Conservation (phyloP, 208 protist species). For the Novymonas esmeraldas region DNA sequence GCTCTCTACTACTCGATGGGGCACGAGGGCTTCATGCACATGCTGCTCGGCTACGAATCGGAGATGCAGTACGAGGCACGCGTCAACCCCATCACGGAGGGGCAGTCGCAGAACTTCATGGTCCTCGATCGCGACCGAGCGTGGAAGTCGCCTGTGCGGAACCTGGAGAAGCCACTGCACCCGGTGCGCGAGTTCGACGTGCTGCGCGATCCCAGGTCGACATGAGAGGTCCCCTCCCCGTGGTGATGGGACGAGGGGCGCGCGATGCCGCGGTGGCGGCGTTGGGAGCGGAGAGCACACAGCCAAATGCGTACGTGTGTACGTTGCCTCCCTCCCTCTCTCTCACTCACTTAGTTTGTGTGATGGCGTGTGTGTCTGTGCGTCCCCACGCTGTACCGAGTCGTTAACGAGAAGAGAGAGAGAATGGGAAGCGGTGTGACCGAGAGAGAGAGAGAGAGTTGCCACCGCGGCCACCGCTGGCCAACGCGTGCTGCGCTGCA, state of each 20-base stretch:
- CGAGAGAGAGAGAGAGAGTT: no score
- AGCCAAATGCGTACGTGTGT: no score
- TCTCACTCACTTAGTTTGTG: no score
- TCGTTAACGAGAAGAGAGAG: no score
- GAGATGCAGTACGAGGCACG: slow-evolving; percentile 90
- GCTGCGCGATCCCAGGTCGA: slow-evolving; percentile 71
- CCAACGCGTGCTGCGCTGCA: no score
- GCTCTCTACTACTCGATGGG: slow-evolving; percentile 73
- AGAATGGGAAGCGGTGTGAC: no score
- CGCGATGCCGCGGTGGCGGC: neutral
- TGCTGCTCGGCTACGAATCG: slow-evolving; percentile 86
- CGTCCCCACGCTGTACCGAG: no score
- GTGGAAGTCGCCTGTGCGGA: slow-evolving; percentile 77
- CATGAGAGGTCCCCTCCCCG: slow-evolving; percentile 9
- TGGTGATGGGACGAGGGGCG: neutral
- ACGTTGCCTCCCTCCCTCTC: no score
- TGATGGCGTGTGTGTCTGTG: no score
- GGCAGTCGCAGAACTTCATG: slow-evolving; percentile 30
- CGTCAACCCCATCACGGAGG: slow-evolving; percentile 64
- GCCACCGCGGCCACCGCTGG: no score
- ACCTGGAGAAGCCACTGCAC: slow-evolving; percentile 78
- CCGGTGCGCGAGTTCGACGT: slow-evolving; percentile 79
- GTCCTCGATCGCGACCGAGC: slow-evolving; percentile 61
- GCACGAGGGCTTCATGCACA: slow-evolving; percentile 87
- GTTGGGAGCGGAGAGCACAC: neutral